Conservation (phyloP, 2,329 filamentous ascomycete genomes). For the Chrysosporium queenslandicum region DNA sequence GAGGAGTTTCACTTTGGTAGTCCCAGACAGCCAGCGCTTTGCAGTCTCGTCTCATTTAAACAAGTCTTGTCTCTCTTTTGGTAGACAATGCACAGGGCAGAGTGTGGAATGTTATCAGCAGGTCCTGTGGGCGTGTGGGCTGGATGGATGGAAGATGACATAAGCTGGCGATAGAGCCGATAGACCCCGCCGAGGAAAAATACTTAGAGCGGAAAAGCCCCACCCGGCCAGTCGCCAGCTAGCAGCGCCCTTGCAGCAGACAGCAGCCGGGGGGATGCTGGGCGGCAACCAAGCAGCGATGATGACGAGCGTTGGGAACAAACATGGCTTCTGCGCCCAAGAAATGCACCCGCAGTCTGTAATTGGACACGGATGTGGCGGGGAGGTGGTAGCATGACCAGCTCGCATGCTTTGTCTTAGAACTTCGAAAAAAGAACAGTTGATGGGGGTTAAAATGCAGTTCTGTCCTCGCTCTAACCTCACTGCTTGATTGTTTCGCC, state of each 20-base stretch:
- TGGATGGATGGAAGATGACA: background rate
- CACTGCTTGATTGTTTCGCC: background rate
- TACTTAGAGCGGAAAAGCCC: constrained; percentile 2
- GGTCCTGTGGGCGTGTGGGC: too few relatives aligned
- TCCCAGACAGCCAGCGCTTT: background rate
- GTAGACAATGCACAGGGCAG: too few relatives aligned
- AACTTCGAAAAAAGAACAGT: background rate
- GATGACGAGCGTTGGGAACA: background rate
- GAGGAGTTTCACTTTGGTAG: background rate
- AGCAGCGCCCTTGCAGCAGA: background rate
- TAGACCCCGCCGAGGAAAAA: background rate
- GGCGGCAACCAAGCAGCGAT: background rate
- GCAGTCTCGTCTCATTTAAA: background rate
- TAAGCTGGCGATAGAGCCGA: constrained; percentile 1
- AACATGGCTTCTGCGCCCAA: background rate
- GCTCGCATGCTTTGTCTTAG: background rate
- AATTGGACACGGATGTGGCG: constrained; percentile 5
- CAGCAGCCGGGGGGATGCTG: background rate
- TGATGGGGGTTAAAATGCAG: background rate
- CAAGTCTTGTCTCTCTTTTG: too few relatives aligned
- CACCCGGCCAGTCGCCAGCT: background rate
- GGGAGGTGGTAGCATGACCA: constrained; percentile 8
- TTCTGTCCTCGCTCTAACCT: background rate
- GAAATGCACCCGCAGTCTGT: background rate
- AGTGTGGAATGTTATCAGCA: too few relatives aligned